phyloP scores from a whole-genome alignment of 2,329 filamentous ascomycete genomes.

The Pseudogymnoascus sp. region DNA sequence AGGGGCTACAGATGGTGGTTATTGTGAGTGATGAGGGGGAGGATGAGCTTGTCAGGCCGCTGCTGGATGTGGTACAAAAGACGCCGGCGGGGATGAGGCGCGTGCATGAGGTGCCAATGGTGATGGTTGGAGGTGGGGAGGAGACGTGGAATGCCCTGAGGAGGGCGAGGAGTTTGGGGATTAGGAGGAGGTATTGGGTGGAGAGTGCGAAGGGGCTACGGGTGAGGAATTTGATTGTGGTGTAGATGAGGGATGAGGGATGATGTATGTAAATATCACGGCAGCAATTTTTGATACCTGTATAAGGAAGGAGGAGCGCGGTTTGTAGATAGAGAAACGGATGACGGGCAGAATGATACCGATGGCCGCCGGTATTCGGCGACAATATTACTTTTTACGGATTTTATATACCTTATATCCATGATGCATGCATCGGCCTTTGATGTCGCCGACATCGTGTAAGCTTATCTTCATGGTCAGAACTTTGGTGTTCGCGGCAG shows the following conservation, averaged over 20 bases:
- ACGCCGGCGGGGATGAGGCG: conserved; percentile 29
- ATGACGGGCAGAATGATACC: neutral
- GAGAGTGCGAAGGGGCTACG: conserved; percentile 65
- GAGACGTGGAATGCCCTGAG: conserved; percentile 56
- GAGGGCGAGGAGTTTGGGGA: conserved; percentile 58
- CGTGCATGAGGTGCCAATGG: conserved; percentile 64
- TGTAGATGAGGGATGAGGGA: conserved; percentile 15
- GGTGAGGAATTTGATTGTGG: conserved; percentile 70
- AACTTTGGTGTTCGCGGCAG: neutral
- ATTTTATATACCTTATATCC: neutral
- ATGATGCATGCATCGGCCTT: neutral
- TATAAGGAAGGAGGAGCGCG: neutral
- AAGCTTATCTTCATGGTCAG: neutral
- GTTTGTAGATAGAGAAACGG: neutral
- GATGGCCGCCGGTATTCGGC: neutral
- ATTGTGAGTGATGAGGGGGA: conserved; percentile 53
- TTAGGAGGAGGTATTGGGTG: conserved; percentile 71
- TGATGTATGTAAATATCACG: neutral
- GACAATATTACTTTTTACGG: neutral
- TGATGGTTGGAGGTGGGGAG: conserved; percentile 70
- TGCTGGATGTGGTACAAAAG: conserved; percentile 65
- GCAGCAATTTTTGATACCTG: neutral
- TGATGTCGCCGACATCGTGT: neutral
- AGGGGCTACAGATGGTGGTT: conserved; percentile 70
- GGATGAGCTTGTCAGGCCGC: conserved; percentile 43